Evolutionary conservation across 225 moss, liverwort and hornwort genomes (phyloP).

Genomic region (Bryoerythrophyllum caledonicum): DNA sequence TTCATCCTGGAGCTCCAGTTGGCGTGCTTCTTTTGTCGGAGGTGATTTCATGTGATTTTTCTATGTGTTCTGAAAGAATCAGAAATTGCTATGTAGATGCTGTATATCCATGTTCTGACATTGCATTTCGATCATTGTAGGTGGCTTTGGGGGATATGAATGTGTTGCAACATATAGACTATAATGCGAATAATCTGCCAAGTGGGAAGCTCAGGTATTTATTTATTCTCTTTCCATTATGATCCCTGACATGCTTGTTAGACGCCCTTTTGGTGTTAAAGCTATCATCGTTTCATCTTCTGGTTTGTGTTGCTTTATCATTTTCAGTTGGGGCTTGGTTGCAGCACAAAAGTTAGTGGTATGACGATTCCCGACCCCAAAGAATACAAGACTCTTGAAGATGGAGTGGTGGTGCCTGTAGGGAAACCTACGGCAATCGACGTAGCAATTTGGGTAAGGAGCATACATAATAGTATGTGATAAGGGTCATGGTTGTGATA

Average conservation of each 20-base stretch:
- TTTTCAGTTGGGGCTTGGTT: constrained; percentile 25
- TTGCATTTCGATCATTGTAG: constrained; percentile 35
- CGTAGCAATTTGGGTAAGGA: too few species aligned
- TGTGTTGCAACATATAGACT: constrained; percentile 42
- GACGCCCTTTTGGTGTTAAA: background rate
- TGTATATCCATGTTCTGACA: constrained; percentile 8
- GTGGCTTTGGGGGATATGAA: constrained; percentile 84
- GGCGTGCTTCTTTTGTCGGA: constrained; percentile 89
- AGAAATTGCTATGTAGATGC: background rate
- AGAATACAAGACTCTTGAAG: constrained; percentile 54
- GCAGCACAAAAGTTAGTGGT: constrained; percentile 93
- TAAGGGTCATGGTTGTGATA: background rate
- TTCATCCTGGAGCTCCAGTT: constrained; percentile 29
- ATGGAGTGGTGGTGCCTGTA: constrained; percentile 85
- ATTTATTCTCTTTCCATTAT: constrained; percentile 11
- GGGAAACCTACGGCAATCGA: constrained; percentile 30
- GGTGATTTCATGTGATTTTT: constrained; percentile 43
- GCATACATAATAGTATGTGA: too few species aligned
- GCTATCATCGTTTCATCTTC: background rate
- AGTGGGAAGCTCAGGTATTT: constrained; percentile 74
- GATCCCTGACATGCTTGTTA: background rate
- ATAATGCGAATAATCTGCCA: constrained; percentile 68
- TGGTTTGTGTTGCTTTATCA: constrained; percentile 13
- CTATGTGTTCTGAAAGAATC: background rate
- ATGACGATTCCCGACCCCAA: constrained; percentile 59